phyloP scores from a whole-genome alignment of 441 rosid species.

The Pelargonium citronellum region DNA sequence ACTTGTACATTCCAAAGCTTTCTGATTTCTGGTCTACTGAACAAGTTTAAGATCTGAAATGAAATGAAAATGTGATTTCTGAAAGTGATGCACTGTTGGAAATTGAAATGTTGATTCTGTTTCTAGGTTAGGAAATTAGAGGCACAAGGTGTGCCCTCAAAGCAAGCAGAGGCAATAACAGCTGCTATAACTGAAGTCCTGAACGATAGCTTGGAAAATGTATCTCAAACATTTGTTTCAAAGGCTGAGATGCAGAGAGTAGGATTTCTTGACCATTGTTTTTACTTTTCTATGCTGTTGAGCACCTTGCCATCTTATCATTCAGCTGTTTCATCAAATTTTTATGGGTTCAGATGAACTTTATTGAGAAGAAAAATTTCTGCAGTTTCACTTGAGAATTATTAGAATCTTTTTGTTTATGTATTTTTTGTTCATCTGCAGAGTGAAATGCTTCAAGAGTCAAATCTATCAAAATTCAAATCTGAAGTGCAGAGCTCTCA shows the following conservation, averaged over 20 bases:
- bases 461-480: slow-evolving; percentile 56
- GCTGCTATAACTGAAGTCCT: slow-evolving; percentile 50
- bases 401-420: slow-evolving; percentile 13
- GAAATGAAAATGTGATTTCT: neutral
- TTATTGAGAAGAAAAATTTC: neutral
- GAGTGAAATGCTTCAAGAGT: slow-evolving; percentile 52
- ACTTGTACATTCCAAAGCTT: neutral
- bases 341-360: neutral
- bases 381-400: neutral
- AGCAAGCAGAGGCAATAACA: slow-evolving; percentile 62
- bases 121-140: slow-evolving; percentile 57
- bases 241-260: slow-evolving; percentile 63
- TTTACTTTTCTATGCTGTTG: neutral
- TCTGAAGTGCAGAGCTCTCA: slow-evolving; percentile 50
- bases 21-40: neutral
- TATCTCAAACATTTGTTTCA: slow-evolving; percentile 51
- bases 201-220: slow-evolving; percentile 49
- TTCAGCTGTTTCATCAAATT: neutral
- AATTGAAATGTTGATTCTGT: neutral
- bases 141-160: slow-evolving; percentile 55
- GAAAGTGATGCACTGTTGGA: neutral
- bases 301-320: neutral
- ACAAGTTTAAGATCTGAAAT: neutral
- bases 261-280: slow-evolving; percentile 2
- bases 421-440: slow-evolving; percentile 17